Conservation (phyloP, 2,329 filamentous ascomycete species). For the Talaromyces sp. region DNA sequence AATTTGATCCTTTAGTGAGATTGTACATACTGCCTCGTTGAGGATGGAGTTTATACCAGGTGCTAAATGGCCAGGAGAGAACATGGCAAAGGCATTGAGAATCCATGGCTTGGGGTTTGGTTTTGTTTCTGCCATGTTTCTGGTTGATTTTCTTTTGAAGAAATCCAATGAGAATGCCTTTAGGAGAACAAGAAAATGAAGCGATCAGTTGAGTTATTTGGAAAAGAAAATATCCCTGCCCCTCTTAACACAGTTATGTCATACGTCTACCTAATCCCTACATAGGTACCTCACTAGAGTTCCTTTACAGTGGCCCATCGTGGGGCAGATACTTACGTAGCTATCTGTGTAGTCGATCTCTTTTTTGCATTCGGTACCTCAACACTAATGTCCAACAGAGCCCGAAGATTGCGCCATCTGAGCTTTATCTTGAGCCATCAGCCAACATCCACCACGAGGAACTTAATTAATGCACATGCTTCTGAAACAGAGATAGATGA, state of each 20-base stretch:
- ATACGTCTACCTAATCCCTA: background rate
- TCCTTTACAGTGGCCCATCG: background rate
- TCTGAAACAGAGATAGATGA: too few relatives aligned
- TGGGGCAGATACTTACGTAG: slow-evolving; percentile 1
- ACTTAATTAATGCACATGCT: background rate
- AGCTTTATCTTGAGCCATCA: slow-evolving; percentile 11
- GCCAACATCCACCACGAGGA: background rate
- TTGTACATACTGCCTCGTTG: background rate
- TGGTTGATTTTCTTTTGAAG: background rate
- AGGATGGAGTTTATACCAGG: slow-evolving; percentile 24
- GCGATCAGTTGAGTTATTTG: background rate
- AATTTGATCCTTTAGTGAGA: background rate
- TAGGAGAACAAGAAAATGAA: background rate
- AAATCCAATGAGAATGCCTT: background rate
- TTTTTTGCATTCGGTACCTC: background rate
- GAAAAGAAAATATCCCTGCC: background rate
- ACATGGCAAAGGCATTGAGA: slow-evolving; percentile 50
- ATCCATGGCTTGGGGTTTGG: slow-evolving; percentile 12
- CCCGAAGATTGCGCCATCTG: slow-evolving; percentile 14
- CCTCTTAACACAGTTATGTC: background rate
- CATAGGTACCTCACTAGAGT: background rate
- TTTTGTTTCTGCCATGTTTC: slow-evolving; percentile 14
- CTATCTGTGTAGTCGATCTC: background rate
- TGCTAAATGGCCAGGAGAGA: slow-evolving; percentile 46
- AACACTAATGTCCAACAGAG: background rate